A percentile compares a stretch with the other conserved stretches of the same genome.
phyloP scores from a whole-genome alignment of 2,329 filamentous ascomycete genomes.

The Diaporthe helianthi region DNA sequence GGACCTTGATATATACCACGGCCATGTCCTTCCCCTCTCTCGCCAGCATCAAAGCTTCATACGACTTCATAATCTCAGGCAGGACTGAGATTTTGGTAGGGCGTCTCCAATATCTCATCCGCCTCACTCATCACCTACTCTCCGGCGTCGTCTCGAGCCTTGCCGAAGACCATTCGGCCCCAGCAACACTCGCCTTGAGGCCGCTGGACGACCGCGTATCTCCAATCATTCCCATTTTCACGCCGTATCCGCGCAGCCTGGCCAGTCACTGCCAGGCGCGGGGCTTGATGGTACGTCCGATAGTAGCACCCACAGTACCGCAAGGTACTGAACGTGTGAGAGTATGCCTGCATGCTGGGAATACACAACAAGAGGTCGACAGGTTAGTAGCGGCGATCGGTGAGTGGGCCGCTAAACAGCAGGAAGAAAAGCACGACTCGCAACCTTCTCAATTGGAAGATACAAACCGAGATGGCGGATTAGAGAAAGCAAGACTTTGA shows the following conservation, averaged over 20 bases:
- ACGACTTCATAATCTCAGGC: conserved; percentile 61
- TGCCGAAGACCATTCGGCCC: conserved; percentile 39
- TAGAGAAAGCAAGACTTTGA: conserved; percentile 8
- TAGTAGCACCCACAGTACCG: conserved; percentile 74
- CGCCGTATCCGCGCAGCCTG: conserved; percentile 62
- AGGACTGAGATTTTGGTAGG: conserved; percentile 48
- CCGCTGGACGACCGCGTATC: conserved; percentile 44
- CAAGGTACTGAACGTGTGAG: conserved; percentile 68
- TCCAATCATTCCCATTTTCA: conserved; percentile 71
- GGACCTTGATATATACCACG: conserved; percentile 78
- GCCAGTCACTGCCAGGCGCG: conserved; percentile 65
- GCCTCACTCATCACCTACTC: conserved; percentile 53
- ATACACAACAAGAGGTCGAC: conserved; percentile 50
- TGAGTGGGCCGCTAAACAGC: neutral
- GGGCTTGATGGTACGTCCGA: conserved; percentile 68
- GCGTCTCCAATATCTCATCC: conserved; percentile 54
- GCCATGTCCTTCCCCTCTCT: conserved; percentile 69
- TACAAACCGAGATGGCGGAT: neutral
- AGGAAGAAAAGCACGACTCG: neutral
- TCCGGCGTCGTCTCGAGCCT: conserved; percentile 44
- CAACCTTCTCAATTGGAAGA: neutral
- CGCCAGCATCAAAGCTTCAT: conserved; percentile 63
- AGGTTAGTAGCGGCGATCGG: neutral
- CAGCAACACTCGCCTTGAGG: neutral
- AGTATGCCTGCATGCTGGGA: conserved; percentile 73